Percentiles rank a stretch among this genome's conserved stretches.
phyloP scores from a whole-genome alignment of 176 grass and related monocot genomes.

The Aegilops bicornis region DNA sequence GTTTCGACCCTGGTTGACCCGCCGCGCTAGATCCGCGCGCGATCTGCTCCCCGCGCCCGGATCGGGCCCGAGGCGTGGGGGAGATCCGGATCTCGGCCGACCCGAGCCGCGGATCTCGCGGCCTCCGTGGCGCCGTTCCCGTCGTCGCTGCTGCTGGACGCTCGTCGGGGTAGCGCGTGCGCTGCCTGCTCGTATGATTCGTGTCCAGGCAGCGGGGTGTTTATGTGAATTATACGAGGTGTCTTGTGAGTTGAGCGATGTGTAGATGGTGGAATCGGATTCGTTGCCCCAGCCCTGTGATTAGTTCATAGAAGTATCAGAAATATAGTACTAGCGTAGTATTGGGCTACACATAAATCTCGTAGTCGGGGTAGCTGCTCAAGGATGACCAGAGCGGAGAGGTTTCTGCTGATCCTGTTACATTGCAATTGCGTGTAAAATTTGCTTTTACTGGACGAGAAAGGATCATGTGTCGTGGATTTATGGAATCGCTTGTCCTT shows the following conservation, averaged over 20 bases:
- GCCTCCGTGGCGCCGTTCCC: not conserved
- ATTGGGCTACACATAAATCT: not conserved
- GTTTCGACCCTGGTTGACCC: not conserved
- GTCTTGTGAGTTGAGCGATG: not conserved
- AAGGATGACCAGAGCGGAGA: not conserved
- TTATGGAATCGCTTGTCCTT: not conserved
- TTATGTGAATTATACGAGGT: not conserved
- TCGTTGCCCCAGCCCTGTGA: not conserved
- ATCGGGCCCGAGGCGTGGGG: not conserved
- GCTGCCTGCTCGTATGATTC: not conserved
- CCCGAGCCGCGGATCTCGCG: slow-evolving; percentile 18
- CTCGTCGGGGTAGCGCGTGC: not conserved
- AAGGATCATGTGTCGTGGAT: not conserved
- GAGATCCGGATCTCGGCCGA: slow-evolving; percentile 31
- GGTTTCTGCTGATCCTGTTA: not conserved
- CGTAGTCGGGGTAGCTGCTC: not conserved
- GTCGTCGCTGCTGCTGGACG: not conserved
- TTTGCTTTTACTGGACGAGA: not conserved
- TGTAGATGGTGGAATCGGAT: not conserved
- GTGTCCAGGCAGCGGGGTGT: not conserved
- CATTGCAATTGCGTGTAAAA: not conserved
- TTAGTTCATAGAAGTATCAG: not conserved
- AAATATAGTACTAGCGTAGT: not conserved
- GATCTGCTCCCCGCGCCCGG: not conserved
- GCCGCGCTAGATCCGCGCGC: slow-evolving; percentile 28